A percentile compares a stretch with the other conserved stretches of the same genome.
These are phyloP conservation scores for Panicum hallii DNA, from an alignment of 202 grass and related monocot genomes.

Conservation along the genomic window DNA sequence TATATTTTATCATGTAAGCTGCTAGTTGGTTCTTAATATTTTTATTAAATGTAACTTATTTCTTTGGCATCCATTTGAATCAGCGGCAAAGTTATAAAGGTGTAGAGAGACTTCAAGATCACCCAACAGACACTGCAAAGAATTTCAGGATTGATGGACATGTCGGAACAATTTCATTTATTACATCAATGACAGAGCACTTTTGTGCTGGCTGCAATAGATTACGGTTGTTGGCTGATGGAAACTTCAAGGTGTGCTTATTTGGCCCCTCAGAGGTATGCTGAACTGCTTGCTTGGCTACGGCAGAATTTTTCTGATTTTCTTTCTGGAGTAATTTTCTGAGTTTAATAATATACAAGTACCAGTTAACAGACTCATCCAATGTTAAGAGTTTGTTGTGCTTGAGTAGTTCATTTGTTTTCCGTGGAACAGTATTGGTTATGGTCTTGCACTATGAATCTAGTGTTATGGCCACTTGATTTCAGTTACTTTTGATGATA, in stretches of 20 bases:
- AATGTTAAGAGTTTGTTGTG: conserved; percentile 9
- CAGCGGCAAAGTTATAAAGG: conserved; percentile 72
- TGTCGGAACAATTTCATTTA: conserved; percentile 93
- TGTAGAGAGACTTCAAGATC: conserved; percentile 79
- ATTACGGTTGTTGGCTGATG: conserved; percentile 87
- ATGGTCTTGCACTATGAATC: conserved; percentile 1
- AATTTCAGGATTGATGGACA: conserved; percentile 82
- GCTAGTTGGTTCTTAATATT: background rate
- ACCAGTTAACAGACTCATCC: conserved; percentile 1
- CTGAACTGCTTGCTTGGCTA: conserved; percentile 5
- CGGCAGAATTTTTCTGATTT: background rate
- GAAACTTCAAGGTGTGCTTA: conserved; percentile 97
- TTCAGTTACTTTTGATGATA: background rate
- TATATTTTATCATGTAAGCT: conserved; percentile 37
- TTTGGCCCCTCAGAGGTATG: conserved; percentile 98
- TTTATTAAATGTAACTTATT: conserved; percentile 2
- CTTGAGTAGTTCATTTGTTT: conserved; percentile 17
- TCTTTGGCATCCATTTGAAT: conserved; percentile 39
- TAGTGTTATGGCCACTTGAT: conserved; percentile 11
- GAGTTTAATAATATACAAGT: conserved; percentile 17
- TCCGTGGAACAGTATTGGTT: background rate
- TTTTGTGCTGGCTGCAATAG: conserved; percentile 98
- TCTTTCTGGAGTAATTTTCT: conserved; percentile 7
- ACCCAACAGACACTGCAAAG: conserved; percentile 81
- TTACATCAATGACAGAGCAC: conserved; percentile 98